Evolutionary conservation across 1,284 basidiomycete genomes (phyloP).

Genomic region (Ustilago nuda): DNA sequence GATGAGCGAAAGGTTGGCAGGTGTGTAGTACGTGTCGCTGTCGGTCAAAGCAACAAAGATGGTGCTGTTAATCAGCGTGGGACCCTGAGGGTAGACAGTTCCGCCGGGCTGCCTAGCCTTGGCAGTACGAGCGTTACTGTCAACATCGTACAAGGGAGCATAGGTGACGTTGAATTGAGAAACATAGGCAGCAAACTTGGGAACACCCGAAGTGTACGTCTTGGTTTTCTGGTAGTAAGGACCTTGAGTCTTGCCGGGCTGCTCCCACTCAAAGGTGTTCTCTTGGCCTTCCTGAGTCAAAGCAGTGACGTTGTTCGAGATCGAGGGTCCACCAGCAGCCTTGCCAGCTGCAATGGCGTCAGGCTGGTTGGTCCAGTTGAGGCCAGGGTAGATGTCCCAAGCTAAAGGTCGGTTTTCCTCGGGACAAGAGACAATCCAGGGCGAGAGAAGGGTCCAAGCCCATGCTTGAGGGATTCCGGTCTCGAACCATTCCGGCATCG

Average conservation of each 20-base stretch:
- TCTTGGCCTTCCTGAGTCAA: constrained; percentile 47
- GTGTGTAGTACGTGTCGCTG: constrained; percentile 41
- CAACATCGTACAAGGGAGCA: constrained; percentile 50
- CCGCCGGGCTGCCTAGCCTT: constrained; percentile 54
- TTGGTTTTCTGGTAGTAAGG: constrained; percentile 56
- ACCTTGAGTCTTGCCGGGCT: constrained; percentile 48
- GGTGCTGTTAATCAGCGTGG: constrained; percentile 51
- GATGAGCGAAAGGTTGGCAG: constrained; percentile 52
- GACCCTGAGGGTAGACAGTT: constrained; percentile 30
- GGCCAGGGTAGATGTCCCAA: constrained; percentile 58
- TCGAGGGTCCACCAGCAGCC: constrained; percentile 48
- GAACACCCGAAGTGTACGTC: constrained; percentile 40
- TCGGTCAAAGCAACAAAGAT: constrained; percentile 54
- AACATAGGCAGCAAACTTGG: constrained; percentile 56
- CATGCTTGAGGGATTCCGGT: constrained; percentile 58
- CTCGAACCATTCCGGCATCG: constrained; percentile 57
- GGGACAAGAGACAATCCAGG: constrained; percentile 53
- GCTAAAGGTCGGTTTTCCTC: constrained; percentile 47
- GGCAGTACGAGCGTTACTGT: constrained; percentile 42
- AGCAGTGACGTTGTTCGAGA: constrained; percentile 57
- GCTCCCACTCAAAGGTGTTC: constrained; percentile 46
- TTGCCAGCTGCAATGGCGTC: constrained; percentile 45
- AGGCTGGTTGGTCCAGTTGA: constrained; percentile 52
- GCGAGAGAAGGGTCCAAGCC: constrained; percentile 59
- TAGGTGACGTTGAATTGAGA: constrained; percentile 60